Base-by-base conservation (phyloP, 2,329 filamentous ascomycete genomes). In the Aspergillus sp. region DNA sequence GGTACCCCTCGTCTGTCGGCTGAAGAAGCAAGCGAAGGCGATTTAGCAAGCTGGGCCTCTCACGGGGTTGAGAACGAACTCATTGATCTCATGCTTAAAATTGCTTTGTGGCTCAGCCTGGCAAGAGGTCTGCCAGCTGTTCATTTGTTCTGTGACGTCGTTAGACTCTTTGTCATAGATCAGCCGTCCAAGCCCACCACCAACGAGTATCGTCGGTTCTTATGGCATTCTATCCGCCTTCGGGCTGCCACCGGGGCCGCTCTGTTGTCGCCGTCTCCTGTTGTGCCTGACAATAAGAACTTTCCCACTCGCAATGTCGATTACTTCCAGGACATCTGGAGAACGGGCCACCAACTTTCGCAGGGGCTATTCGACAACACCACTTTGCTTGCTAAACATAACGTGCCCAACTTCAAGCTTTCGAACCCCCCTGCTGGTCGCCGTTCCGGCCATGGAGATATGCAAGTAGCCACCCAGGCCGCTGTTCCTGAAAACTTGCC, bases 121-220 rank as follows among this genome's bases (percentile, higher is more conserved):
- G 66, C 68, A 7, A 58, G 69, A 49, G 66, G 69, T n/a, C 57
- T 62, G 4, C 47, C 67, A 14, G 63, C 69, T 2, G 68, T 69
- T 8, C 67, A 70, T 52, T 60, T 71, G 5, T 71, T 69, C 52
- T 70, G 64, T 47, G 66, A 71, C 35, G 52, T 67, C n/a, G 60
- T 57, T 19, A 61, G 64, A 15, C 54, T 63, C 4, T 71, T 71
- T 43, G 62, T 62, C 9, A 35, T 60, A 6, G 53, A 57, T 24
- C 51, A 56, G n/a, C 62, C 62, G 2, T 44, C 54, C 6, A 23
- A 31, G 12, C 21, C 19, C 4, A 46, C 56, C 14, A 56, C 40
- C 6, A 51, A 51, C 7, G 43, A 51, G 8, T 54, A 55, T 33
- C 33, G 63, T 8, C 48, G 41, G 7, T 62, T 66, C 45, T 27